A percentile compares a stretch with the other conserved stretches of the same genome.
Conservation (phyloP, 768 basidiomycete genomes). For the Myochromella boudieri region DNA sequence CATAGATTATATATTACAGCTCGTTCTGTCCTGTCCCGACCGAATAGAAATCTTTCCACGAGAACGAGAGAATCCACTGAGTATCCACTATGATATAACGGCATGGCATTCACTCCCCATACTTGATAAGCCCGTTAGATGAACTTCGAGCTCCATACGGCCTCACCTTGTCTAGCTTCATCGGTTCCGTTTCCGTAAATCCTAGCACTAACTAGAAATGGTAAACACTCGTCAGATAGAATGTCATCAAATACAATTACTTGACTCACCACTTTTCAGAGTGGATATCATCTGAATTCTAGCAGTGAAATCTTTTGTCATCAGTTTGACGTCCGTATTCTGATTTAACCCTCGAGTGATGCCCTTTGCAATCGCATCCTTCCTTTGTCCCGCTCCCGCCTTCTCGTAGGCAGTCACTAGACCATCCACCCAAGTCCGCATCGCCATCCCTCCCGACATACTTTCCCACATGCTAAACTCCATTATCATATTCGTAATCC, state of each 20-base stretch:
- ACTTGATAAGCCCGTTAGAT: constrained; percentile 27
- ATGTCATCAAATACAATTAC: neutral
- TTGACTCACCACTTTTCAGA: constrained; percentile 46
- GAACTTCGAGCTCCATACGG: constrained; percentile 53
- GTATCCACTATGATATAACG: constrained; percentile 9
- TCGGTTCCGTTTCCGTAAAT: constrained; percentile 48
- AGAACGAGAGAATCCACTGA: neutral
- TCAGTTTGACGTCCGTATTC: constrained; percentile 45
- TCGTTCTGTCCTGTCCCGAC: neutral
- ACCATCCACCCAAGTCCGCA: constrained; percentile 53
- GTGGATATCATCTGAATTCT: constrained; percentile 54
- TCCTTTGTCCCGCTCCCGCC: constrained; percentile 30
- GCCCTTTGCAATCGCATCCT: constrained; percentile 44
- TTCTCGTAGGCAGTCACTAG: constrained; percentile 43
- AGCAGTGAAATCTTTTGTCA: constrained; percentile 54
- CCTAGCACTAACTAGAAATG: constrained; percentile 43
- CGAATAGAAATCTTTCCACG: constrained; percentile 13
- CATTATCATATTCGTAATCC: constrained; percentile 53
- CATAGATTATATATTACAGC: constrained; percentile 19
- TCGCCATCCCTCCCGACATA: constrained; percentile 55
- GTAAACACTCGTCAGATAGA: constrained; percentile 11
- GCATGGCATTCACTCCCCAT: constrained; percentile 3
- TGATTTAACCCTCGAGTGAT: constrained; percentile 53
- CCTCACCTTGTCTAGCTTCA: constrained; percentile 50
- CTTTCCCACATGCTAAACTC: constrained; percentile 58